Percentiles rank a stretch among this genome's conserved stretches.
phyloP scores from a whole-genome alignment of 768 basidiomycete genomes.

The Royoungia palumana region DNA sequence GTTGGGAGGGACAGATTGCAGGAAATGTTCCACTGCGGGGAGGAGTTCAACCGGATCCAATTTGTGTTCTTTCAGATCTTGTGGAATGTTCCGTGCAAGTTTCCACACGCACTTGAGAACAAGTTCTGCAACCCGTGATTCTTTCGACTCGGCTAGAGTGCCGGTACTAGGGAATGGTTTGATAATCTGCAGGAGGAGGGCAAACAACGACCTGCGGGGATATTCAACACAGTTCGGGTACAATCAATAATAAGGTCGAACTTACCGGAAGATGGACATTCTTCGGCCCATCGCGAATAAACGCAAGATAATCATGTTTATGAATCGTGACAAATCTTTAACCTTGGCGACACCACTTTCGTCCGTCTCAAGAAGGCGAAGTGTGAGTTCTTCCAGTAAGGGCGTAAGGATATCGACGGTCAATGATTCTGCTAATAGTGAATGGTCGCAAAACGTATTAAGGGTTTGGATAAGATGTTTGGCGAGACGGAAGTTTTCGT shows the following conservation, averaged over 20 bases:
- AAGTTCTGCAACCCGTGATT: slow-evolving; percentile 87
- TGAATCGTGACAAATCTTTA: slow-evolving; percentile 91
- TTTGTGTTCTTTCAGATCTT: slow-evolving; percentile 75
- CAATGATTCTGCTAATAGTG: slow-evolving; percentile 81
- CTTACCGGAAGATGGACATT: slow-evolving; percentile 89
- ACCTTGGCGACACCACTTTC: slow-evolving; percentile 79
- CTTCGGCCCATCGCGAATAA: slow-evolving; percentile 87
- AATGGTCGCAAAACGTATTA: slow-evolving; percentile 91
- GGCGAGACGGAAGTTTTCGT: slow-evolving; percentile 87
- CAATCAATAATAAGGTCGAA: neutral
- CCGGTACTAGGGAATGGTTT: slow-evolving; percentile 79
- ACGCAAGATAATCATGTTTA: slow-evolving; percentile 97
- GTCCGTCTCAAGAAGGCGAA: slow-evolving; percentile 91
- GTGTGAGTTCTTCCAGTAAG: slow-evolving; percentile 87
- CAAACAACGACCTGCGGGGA: slow-evolving; percentile 53
- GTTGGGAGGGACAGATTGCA: slow-evolving; percentile 90
- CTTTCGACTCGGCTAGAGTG: slow-evolving; percentile 70
- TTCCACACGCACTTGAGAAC: slow-evolving; percentile 99
- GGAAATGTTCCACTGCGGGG: slow-evolving; percentile 89
- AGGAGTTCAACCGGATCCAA: slow-evolving; percentile 88
- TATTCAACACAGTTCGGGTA: slow-evolving; percentile 5
- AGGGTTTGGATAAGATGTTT: slow-evolving; percentile 98
- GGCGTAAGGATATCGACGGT: slow-evolving; percentile 81
- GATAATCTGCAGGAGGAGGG: slow-evolving; percentile 75
- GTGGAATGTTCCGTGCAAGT: slow-evolving; percentile 88